phyloP scores from a whole-genome alignment of 129 eudicot genomes.

The Cynara cardunculus region DNA sequence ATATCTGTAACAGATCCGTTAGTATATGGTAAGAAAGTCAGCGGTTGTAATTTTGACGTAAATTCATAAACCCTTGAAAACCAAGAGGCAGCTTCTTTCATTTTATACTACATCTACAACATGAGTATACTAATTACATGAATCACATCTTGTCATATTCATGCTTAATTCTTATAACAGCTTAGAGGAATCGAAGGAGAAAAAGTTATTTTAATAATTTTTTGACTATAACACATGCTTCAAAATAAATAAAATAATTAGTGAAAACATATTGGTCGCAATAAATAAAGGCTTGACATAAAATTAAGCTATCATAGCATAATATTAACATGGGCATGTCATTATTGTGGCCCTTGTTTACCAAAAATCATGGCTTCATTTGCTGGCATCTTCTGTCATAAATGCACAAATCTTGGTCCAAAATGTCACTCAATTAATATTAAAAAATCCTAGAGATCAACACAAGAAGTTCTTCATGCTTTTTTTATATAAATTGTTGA shows the following conservation, averaged over 20 bases:
- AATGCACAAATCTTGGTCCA: constrained; percentile 20
- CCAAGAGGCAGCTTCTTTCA: background rate
- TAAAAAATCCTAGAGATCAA: background rate
- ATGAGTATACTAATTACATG: background rate
- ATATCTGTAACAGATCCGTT: background rate
- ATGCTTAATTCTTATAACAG: background rate
- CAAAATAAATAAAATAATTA: background rate
- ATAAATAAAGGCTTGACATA: constrained; percentile 17
- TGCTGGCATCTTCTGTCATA: constrained; percentile 26
- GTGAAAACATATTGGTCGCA: background rate
- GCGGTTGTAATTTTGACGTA: too few relatives aligned
- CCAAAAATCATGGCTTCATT: constrained; percentile 29
- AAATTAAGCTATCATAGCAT: background rate
- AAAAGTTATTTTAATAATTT: too few relatives aligned
- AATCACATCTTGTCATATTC: background rate
- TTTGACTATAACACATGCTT: background rate
- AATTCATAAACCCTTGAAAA: background rate
- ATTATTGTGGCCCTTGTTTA: constrained; percentile 27
- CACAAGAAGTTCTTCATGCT: background rate
- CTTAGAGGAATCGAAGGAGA: background rate
- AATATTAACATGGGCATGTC: constrained; percentile 20
- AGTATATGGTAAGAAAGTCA: background rate
- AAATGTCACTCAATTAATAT: constrained; percentile 11
- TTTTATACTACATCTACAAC: too few relatives aligned
- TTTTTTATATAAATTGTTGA: background rate